Percentiles rank a stretch among this genome's conserved stretches.
Evolutionary conservation across 176 grass and related monocot genomes (phyloP).

Genomic region (Saccharum officinarum): DNA sequence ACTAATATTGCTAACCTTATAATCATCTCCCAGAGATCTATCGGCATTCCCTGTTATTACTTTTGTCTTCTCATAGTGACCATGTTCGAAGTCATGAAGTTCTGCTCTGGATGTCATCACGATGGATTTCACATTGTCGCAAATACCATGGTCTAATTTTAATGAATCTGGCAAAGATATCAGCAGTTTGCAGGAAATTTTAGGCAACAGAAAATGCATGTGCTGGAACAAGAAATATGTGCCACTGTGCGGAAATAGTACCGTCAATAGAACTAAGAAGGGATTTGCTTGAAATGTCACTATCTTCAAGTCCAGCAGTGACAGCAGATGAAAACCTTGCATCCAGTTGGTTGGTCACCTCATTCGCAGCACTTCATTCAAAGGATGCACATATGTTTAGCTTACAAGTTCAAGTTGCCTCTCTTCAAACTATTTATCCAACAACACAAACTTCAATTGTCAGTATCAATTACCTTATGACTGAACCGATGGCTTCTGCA

Average conservation of each 20-base stretch:
- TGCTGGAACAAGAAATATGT: not conserved
- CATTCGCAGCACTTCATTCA: conserved; percentile 61
- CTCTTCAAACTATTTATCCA: conserved; percentile 17
- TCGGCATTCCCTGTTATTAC: conserved; percentile 49
- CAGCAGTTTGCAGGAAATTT: not conserved
- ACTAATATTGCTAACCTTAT: conserved; percentile 42
- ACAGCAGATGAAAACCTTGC: conserved; percentile 47
- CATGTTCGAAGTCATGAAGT: conserved; percentile 47
- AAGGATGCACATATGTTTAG: conserved; percentile 15
- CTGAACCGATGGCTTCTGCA: not conserved
- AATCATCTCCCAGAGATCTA: conserved; percentile 57
- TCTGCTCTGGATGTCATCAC: conserved; percentile 33
- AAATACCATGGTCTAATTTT: conserved; percentile 46
- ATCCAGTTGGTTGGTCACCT: conserved; percentile 46
- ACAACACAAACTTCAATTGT: not conserved
- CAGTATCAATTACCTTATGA: conserved; percentile 55
- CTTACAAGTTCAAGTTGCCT: conserved; percentile 11
- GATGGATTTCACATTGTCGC: conserved; percentile 43
- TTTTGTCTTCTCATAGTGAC: conserved; percentile 50
- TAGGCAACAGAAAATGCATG: not conserved
- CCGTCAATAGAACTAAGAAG: conserved; percentile 64
- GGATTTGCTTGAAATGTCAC: conserved; percentile 41
- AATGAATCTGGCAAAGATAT: conserved; percentile 29
- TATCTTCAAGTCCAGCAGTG: conserved; percentile 49
- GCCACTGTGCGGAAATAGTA: not conserved